Evolutionary conservation across 352 stramenopile genomes (phyloP).

Genomic region (Globisporangium nunn): DNA sequence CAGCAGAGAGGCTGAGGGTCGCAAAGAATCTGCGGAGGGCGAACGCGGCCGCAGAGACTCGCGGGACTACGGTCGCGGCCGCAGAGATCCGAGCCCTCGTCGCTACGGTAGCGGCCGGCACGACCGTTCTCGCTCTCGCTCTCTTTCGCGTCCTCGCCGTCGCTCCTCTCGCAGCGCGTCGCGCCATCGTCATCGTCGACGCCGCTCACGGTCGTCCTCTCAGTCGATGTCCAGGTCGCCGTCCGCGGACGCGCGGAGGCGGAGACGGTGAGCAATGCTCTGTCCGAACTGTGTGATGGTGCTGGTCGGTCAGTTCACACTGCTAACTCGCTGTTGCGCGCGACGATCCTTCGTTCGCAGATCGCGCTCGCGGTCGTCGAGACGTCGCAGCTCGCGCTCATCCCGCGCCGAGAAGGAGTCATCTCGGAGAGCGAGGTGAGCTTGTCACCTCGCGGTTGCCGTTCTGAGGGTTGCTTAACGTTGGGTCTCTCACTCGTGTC

Average conservation of each 20-base stretch:
- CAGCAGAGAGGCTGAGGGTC: neutral
- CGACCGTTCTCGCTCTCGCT: neutral
- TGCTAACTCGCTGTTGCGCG: no score
- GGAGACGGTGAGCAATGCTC: neutral
- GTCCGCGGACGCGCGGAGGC: constrained; percentile 4
- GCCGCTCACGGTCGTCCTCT: constrained; percentile 13
- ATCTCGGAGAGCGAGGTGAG: constrained; percentile 3
- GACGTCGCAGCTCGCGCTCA: constrained; percentile 12
- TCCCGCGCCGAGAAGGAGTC: constrained; percentile 10
- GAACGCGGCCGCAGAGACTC: constrained; percentile 2
- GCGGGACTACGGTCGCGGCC: neutral
- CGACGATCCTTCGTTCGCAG: neutral
- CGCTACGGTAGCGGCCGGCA: neutral
- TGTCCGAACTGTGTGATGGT: no score
- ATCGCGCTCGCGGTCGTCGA: constrained; percentile 5
- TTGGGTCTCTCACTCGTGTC: neutral
- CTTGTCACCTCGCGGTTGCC: neutral
- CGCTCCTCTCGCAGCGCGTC: constrained; percentile 14
- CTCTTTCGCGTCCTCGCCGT: constrained; percentile 5
- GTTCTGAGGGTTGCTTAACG: neutral
- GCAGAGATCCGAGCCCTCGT: neutral
- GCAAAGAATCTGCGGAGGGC: neutral
- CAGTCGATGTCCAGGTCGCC: constrained; percentile 11
- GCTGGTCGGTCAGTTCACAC: no score
- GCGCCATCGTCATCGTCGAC: constrained; percentile 11